Conservation (phyloP, 1,139 yeast genomes). For the Tardiomyces blankii region DNA sequence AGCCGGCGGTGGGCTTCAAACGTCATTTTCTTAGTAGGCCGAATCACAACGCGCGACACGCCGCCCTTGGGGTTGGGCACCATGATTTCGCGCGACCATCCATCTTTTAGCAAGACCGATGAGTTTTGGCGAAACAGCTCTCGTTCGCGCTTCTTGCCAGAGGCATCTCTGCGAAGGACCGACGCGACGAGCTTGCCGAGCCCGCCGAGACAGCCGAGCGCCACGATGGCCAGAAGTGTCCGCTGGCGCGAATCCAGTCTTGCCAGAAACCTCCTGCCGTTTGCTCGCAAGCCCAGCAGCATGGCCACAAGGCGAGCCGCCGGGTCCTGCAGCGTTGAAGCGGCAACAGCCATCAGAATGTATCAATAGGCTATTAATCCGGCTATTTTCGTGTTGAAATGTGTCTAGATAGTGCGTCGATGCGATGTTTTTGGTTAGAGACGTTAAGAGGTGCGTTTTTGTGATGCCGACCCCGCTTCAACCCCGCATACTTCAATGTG, state of each 20-base stretch:
- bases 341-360: background rate
- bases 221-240: background rate
- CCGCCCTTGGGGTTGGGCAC: conserved; percentile 24
- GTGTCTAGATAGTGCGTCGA: no score
- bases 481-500: no score
- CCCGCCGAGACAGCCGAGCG: background rate
- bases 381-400: no score
- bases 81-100: conserved; percentile 6
- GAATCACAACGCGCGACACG: conserved; percentile 40
- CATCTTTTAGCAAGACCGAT: background rate
- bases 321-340: background rate
- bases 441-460: no score
- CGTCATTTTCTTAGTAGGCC: conserved; percentile 47
- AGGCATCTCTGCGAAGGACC: background rate
- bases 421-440: no score
- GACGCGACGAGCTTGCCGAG: background rate
- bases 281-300: background rate
- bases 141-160: background rate
- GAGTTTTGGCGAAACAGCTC: background rate
- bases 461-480: no score
- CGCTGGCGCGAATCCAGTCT: background rate
- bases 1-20: conserved; percentile 61
- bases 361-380: no score
- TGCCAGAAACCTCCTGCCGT: background rate
- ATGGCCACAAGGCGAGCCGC: background rate